These are phyloP conservation scores for Anastatica hierochuntica DNA, from an alignment of 345 rosid genomes.

Conservation along the genomic window DNA sequence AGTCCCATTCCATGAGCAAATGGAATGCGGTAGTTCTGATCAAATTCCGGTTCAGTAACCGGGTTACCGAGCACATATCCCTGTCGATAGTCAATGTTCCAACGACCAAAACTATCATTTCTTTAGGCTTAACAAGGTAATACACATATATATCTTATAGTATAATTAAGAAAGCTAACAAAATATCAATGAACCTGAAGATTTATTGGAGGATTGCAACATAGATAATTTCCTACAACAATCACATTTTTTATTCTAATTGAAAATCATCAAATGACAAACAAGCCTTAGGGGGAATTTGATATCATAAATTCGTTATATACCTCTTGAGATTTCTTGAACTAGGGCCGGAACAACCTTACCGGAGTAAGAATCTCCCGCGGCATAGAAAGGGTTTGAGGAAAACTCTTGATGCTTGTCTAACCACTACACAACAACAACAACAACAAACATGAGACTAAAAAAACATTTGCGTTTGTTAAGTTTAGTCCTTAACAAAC, in stretches of 20 bases:
- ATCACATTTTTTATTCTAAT: not conserved
- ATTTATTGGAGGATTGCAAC: not conserved
- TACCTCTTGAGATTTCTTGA: constrained; percentile 3
- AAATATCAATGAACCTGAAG: not conserved
- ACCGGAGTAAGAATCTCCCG: too few relatives aligned
- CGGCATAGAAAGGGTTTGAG: too few relatives aligned
- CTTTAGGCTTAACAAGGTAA: not conserved
- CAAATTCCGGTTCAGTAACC: not conserved
- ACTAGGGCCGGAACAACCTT: too few relatives aligned
- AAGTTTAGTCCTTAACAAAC: too few relatives aligned
- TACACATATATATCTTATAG: not conserved
- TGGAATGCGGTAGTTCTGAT: not conserved
- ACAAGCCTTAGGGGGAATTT: not conserved
- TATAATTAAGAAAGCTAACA: not conserved
- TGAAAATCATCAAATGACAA: not conserved
- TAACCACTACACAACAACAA: too few relatives aligned
- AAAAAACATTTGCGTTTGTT: too few relatives aligned
- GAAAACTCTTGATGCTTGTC: too few relatives aligned
- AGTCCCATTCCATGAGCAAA: constrained; percentile 2
- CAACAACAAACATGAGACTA: too few relatives aligned
- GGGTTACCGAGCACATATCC: constrained; percentile 9
- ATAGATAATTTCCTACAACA: not conserved
- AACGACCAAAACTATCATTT: too few relatives aligned
- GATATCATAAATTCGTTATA: not conserved
- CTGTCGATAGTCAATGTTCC: not conserved